Conservation (phyloP, 768 basidiomycete genomes). For the Boletus eberwhitei region DNA sequence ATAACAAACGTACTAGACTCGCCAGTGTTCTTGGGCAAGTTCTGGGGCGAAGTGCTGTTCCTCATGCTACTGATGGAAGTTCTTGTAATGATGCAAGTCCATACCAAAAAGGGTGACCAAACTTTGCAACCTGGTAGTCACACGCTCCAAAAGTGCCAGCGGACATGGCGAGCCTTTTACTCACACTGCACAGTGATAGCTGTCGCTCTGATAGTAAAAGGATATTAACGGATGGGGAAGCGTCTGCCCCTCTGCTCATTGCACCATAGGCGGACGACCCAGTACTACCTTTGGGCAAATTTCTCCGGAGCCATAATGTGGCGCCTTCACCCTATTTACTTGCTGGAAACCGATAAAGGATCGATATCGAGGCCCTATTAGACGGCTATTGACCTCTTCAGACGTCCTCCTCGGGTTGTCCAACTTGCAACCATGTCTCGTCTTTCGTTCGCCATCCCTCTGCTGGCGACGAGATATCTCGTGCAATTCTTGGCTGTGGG, state of each 20-base stretch:
- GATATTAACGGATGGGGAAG: conserved; percentile 1
- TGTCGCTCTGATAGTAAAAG: neutral
- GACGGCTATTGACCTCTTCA: neutral
- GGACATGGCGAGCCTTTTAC: neutral
- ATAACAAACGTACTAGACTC: neutral
- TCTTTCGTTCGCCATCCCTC: neutral
- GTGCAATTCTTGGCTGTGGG: neutral
- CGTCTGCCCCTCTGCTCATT: neutral
- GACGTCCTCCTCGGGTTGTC: neutral
- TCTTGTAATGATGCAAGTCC: neutral
- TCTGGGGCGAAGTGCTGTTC: neutral
- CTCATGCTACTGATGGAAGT: neutral
- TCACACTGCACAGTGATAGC: neutral
- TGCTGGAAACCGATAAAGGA: conserved; percentile 10
- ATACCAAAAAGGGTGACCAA: neutral
- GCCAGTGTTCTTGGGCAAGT: neutral
- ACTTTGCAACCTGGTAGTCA: neutral
- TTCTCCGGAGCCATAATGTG: neutral
- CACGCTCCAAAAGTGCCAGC: neutral
- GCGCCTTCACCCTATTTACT: neutral
- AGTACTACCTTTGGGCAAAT: neutral
- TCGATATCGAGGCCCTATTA: neutral
- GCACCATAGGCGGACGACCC: neutral
- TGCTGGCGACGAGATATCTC: neutral
- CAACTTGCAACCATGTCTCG: neutral